A percentile compares a stretch with the other conserved stretches of the same genome.
phyloP scores from a whole-genome alignment of 2,329 filamentous ascomycete genomes.

The Alternaria metachromatica region DNA sequence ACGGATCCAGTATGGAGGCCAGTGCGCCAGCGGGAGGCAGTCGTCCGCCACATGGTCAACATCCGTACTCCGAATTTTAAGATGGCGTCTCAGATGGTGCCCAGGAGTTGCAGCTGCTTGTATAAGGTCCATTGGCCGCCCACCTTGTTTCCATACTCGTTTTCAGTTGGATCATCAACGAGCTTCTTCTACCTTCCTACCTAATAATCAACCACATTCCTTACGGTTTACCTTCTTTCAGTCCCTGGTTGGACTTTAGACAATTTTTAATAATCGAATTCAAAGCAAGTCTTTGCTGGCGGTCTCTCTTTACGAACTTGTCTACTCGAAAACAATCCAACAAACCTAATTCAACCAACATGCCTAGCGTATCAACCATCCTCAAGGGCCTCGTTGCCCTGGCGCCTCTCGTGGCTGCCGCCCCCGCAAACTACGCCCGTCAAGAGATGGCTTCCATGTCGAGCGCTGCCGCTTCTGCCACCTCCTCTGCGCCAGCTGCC shows the following conservation, averaged over 20 bases:
- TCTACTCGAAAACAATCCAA: conserved; percentile 28
- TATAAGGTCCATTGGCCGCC: conserved; percentile 50
- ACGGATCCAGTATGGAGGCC: conserved; percentile 38
- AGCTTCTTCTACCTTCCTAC: conserved; percentile 40
- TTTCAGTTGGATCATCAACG: conserved; percentile 49
- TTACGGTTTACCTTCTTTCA: conserved; percentile 44
- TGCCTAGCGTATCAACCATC: conserved; percentile 48
- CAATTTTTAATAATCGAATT: conserved; percentile 45
- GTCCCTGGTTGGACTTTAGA: conserved; percentile 51
- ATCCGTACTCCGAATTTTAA: conserved; percentile 48
- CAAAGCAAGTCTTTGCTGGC: conserved; percentile 50
- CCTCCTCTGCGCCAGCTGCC: conserved; percentile 17
- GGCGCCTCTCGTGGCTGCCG: conserved; percentile 43
- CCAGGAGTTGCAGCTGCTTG: conserved; percentile 37
- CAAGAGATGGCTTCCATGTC: conserved; percentile 22
- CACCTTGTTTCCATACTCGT: conserved; percentile 45
- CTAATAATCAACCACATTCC: conserved; percentile 47
- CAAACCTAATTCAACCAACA: conserved; percentile 41
- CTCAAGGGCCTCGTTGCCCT: conserved; percentile 45
- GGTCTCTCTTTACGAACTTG: conserved; percentile 31
- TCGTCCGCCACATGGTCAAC: conserved; percentile 39
- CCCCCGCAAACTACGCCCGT: conserved; percentile 37
- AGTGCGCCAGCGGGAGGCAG: conserved; percentile 42
- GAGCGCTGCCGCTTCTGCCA: not conserved
- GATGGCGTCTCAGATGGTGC: conserved; percentile 46